Conservation (phyloP, 2,329 filamentous ascomycete species). For the Sclerotinia glacialis region DNA sequence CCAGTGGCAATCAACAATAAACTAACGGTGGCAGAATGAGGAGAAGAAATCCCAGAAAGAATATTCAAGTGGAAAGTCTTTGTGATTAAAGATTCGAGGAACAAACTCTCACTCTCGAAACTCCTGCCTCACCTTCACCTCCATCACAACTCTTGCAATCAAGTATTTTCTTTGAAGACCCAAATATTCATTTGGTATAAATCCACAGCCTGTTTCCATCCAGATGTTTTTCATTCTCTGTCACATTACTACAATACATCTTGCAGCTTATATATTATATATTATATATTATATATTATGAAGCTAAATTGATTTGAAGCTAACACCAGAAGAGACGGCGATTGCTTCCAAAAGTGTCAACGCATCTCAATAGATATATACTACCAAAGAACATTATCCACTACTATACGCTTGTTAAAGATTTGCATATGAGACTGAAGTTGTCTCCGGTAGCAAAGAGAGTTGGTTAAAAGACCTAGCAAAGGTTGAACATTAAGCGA, state of each 20-base stretch:
- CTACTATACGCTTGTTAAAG: background rate
- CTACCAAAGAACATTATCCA: fast-evolving
- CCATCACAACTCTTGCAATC: background rate
- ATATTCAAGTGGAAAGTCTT: background rate
- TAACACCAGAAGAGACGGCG: no score
- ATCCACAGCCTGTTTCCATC: no score
- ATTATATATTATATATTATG: no score
- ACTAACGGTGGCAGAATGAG: background rate
- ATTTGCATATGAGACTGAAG: background rate
- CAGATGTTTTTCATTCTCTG: no score
- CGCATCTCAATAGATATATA: background rate
- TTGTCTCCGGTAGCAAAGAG: background rate
- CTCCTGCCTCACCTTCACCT: background rate
- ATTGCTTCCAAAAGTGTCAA: no score
- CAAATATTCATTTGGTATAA: no score
- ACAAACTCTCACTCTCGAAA: background rate
- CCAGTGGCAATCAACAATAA: background rate
- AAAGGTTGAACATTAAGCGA: conserved; percentile 2
- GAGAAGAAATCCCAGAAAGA: background rate
- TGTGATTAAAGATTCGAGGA: background rate
- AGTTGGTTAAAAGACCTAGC: background rate
- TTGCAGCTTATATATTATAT: no score
- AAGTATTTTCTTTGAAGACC: no score
- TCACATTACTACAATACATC: no score
- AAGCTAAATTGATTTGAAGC: no score